Percentiles rank a stretch among this genome's conserved stretches.
These are phyloP conservation scores for Sanguinoderma infundibulare DNA, from an alignment of 1,284 basidiomycete genomes.

Conservation along the genomic window DNA sequence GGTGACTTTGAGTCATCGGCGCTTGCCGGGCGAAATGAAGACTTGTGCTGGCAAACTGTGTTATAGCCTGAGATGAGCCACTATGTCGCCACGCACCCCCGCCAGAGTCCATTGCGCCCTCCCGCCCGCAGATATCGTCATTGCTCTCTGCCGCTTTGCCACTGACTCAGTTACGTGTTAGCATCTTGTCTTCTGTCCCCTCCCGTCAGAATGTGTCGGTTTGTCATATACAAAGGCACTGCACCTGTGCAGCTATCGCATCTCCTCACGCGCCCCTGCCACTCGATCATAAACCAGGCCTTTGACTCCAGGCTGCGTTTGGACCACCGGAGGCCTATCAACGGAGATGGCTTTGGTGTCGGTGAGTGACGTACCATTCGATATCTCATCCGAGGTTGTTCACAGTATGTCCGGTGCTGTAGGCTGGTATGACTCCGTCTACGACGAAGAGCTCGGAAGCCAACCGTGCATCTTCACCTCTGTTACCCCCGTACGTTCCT, in stretches of 20 bases:
- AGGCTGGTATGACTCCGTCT: conserved; percentile 87
- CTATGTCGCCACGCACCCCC: conserved; percentile 25
- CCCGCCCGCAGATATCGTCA: neutral
- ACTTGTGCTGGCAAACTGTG: conserved; percentile 6
- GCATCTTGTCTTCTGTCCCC: conserved; percentile 7
- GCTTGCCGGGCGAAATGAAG: conserved; percentile 12
- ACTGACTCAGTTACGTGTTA: conserved; percentile 7
- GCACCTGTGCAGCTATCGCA: conserved; percentile 88
- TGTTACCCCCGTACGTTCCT: conserved; percentile 79
- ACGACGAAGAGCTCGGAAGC: conserved; percentile 80
- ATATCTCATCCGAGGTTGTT: neutral
- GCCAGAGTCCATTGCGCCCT: conserved; percentile 4
- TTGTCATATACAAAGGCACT: conserved; percentile 91
- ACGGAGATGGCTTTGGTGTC: conserved; percentile 97
- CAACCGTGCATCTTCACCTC: conserved; percentile 97
- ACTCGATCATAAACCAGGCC: conserved; percentile 96
- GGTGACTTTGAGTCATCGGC: conserved; percentile 24
- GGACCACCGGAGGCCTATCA: conserved; percentile 83
- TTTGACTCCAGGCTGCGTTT: conserved; percentile 90
- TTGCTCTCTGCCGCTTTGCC: conserved; percentile 3
- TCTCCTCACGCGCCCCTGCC: conserved; percentile 89
- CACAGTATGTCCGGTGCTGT: neutral
- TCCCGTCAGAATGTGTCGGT: conserved; percentile 72
- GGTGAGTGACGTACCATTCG: conserved; percentile 55
- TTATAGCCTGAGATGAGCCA: conserved; percentile 15